Base-by-base conservation (phyloP, 768 basidiomycete genomes). In the Trametes coccinea region DNA sequence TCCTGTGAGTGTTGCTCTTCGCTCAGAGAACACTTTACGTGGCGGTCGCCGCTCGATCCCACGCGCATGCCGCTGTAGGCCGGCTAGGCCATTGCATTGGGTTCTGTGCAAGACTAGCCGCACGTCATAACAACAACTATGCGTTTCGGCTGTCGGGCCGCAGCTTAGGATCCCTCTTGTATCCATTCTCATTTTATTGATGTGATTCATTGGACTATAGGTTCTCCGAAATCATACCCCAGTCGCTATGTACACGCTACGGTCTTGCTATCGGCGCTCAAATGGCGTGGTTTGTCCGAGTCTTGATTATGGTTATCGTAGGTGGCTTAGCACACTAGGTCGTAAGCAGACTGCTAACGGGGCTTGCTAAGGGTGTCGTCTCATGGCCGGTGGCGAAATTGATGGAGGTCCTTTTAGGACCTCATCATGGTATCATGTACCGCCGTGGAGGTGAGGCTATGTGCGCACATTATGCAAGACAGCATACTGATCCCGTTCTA, bases 351-450 rank as follows among this genome's bases (percentile, higher is more conserved):
- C 9, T 50, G 11, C 34, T 46, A n/a, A 53, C 17, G 22, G 11
- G 58, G 5, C 22, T 4, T 43, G 47, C 11, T 39, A 33, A 91
- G 89, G 85, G 83, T 10, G 70, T 90, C 10, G 73, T 93, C 49
- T 78, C 90, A 2, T 93, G 90, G 89, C 92, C 92, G 6, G 84
- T 92, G 5, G 89, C 92, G 1, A 92, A 91, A 68, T 67, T 93
- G 0, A 80, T 93, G 37, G 89, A 92, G 66, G 80, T 84, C 59
- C 81, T 82, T 6, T 80, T 94, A 3, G 92, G 92, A 8, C 74
- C 85, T 0, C 90, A 93, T 72, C 90, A 92, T 69, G 92, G 92
- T 46, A 91, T 94, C 70, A 91, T 94, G 56, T 95, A 93, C 67
- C 83, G 92, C 13, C 82, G 91, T 60, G 84, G 78, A 63, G 84